Conservation (phyloP, 2,329 filamentous ascomycete genomes). For the Diplocarpon rosae region DNA sequence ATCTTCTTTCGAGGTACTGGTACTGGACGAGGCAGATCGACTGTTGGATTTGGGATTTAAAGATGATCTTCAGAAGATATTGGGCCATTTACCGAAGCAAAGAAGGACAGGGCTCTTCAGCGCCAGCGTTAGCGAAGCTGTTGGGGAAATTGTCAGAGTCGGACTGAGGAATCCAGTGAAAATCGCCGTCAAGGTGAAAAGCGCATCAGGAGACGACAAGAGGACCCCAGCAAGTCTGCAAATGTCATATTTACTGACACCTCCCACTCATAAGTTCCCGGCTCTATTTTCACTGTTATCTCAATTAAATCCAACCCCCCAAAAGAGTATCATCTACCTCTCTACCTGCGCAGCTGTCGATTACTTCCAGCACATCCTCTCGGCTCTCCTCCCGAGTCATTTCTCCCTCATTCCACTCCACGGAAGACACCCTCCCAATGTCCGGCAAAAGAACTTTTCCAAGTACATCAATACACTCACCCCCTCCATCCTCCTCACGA, state of each 20-base stretch:
- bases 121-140: conserved; percentile 89
- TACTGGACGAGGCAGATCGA: conserved; percentile 90
- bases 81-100: conserved; percentile 81
- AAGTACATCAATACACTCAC: conserved; percentile 65
- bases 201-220: conserved; percentile 66
- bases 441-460: conserved; percentile 78
- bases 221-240: conserved; percentile 85
- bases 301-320: conserved; percentile 59
- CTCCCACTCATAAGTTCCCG: conserved; percentile 70
- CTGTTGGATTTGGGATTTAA: conserved; percentile 91
- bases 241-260: conserved; percentile 72
- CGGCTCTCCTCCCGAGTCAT: conserved; percentile 54
- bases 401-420: conserved; percentile 73
- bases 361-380: conserved; percentile 78
- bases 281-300: conserved; percentile 60
- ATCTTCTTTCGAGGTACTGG: conserved; percentile 81
- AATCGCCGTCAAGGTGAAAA: conserved; percentile 86
- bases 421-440: conserved; percentile 81
- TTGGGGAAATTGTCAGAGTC: conserved; percentile 84
- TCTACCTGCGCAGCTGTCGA: conserved; percentile 92
- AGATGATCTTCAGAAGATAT: conserved; percentile 75
- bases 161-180: conserved; percentile 91
- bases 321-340: conserved; percentile 82
- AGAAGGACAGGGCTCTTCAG: conserved; percentile 88
- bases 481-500: conserved; percentile 77